Base-by-base conservation (phyloP, 352 stramenopile species). In the Pythium rishiriense region DNA sequence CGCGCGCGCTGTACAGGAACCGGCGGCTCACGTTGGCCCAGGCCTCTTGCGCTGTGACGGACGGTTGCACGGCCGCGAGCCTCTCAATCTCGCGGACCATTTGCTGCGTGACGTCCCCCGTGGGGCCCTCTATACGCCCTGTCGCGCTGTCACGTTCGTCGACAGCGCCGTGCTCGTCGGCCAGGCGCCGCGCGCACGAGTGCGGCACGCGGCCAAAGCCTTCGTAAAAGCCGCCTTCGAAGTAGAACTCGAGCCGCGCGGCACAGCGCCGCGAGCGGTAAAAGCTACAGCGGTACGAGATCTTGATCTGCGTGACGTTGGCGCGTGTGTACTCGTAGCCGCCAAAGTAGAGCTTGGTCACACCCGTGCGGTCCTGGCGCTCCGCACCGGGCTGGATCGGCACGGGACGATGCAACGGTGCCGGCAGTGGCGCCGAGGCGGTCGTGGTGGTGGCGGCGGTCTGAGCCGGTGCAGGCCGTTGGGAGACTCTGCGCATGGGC, bases 211-310 rank as follows among this genome's bases (percentile, higher is more conserved):
- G 33, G 19, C 26, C 26, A 12, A 55, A 41, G 24, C 29, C 33
- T 1, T 28, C 26, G 19, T 21, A 28, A 28, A n/a, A 43, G 14
- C 37, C 37, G 37, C 37, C 37, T 12, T 43, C 37, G 7, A 43
- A 43, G 37, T 21, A 46, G n/a, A 46, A 57, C 21, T 28, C 50
- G 28, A 57, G 22, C 29, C 25, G 39, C n/a, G 19, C 50, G n/a
- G 50, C 19, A 31, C 50, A 57, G 10, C 12, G 19, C 3, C 41
- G 31, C n/a, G 28, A 45, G 28, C 50, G 50, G 50, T 57, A 57
- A 21, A 46, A 57, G 31, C 50, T 57, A 22, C 50, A 57, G 50
- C 50, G 50, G 33, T 57, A 57, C 29, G 50, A 33, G 50, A 57
- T 57, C 50, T 57, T 57, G 29, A 45, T 21, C n/a, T 28, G 17